Evolutionary conservation across 2,329 filamentous ascomycete species (phyloP).

Genomic region (Penicillium hordei): DNA sequence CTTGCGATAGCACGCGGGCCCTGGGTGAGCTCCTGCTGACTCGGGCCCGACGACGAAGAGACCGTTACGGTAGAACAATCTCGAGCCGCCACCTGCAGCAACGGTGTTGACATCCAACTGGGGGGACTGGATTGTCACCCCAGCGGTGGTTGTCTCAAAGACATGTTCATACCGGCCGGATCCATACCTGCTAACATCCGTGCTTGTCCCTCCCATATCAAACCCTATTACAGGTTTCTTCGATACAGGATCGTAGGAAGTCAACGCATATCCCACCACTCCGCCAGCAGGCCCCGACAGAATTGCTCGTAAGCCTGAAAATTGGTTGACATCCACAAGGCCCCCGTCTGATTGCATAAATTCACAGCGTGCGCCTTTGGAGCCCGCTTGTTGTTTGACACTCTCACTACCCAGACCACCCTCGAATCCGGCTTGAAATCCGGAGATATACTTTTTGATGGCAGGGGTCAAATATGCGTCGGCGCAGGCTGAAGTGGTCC

Average conservation of each 20-base stretch:
- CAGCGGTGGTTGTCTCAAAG: slow-evolving; percentile 86
- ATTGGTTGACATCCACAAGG: slow-evolving; percentile 54
- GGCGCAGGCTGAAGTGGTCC: slow-evolving; percentile 74
- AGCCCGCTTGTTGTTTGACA: slow-evolving; percentile 64
- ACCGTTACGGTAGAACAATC: slow-evolving; percentile 40
- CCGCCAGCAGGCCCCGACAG: slow-evolving; percentile 89
- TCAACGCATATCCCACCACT: slow-evolving; percentile 86
- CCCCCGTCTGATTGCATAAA: slow-evolving; percentile 91
- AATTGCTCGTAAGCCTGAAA: slow-evolving; percentile 82
- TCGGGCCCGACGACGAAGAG: slow-evolving; percentile 83
- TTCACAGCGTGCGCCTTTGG: slow-evolving; percentile 75
- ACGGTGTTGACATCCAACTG: slow-evolving; percentile 92
- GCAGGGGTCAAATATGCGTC: slow-evolving; percentile 79
- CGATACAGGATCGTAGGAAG: slow-evolving; percentile 77
- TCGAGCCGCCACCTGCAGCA: slow-evolving; percentile 79
- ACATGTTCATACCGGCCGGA: slow-evolving; percentile 85
- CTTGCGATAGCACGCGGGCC: slow-evolving; percentile 88
- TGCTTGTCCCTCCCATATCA: slow-evolving; percentile 90
- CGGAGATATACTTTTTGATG: slow-evolving; percentile 73
- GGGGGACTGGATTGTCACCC: slow-evolving; percentile 84
- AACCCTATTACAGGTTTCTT: slow-evolving; percentile 85
- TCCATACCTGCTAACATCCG: slow-evolving; percentile 82
- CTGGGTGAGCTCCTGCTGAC: slow-evolving; percentile 83
- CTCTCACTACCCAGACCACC: slow-evolving; percentile 76
- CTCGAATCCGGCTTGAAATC: slow-evolving; percentile 76